Evolutionary conservation across 495 filamentous ascomycete species (phyloP), one percentile per base, ranked within the genome.

Genomic region (Xylaria flabelliformis): DNA sequence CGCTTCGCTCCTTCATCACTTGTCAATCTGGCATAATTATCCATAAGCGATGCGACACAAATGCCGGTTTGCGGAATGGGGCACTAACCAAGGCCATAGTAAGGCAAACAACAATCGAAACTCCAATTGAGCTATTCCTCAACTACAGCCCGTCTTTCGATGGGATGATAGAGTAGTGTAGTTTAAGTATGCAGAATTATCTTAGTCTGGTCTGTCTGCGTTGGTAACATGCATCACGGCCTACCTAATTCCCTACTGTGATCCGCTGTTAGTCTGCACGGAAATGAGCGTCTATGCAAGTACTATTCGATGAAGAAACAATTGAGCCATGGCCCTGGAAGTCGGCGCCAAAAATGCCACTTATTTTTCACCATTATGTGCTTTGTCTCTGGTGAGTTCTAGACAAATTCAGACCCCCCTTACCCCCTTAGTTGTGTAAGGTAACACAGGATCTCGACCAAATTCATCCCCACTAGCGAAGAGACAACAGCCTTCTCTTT

Each of bases 21-120:
- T 32, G 44, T 67, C 65, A 50, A 51, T 51, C 36, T 36, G 50
- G 65, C 44, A 67, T 41, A 56, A 56, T 67, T 55, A 56, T 53
- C 32, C 64, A n/a, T 44, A 42, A 39, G 32, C 29, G 21, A 34
- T 39, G 32, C 46, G 26, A 48, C 32, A 67, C 64, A 67, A 67
- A 48, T 32, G 64, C 46, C 42, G 64, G 19, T 53, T 67, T 53
- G 64, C 29, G 42, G 64, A 3, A 39, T 41, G 26, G 24, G 24
- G 39, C 39, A 64, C 39, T 41, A n/a, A 39, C n/a, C n/a, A 61
- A 61, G n/a, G 29, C 15, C 41, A 44, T 59, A n/a, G 32, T 36
- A 41, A 61, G 58, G 34, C 58, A 61, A 61, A 61, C 34, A 61
- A 61, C 34, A 21, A 24, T 21, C 0, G 32, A 41, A n/a, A 39